These are phyloP conservation scores for Cercospora citrullina DNA, from an alignment of 2,329 filamentous ascomycete genomes.

Conservation along the genomic window DNA sequence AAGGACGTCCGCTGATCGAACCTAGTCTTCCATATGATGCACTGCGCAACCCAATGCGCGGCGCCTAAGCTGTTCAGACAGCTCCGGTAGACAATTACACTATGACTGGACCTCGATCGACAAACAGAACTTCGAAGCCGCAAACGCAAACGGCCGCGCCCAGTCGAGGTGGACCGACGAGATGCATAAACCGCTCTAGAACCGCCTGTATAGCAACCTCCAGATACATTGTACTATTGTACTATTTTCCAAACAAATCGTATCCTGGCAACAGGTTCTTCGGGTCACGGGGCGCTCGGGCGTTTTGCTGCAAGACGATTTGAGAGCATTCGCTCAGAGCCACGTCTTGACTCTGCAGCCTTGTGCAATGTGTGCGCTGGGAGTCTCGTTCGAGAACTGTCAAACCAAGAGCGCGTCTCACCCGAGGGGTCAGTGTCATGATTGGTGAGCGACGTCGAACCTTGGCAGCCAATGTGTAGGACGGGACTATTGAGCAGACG, in stretches of 20 bases:
- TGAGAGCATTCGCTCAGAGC: neutral
- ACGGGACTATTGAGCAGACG: neutral
- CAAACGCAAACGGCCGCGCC: slow-evolving; percentile 1
- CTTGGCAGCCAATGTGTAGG: neutral
- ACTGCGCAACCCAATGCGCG: slow-evolving; percentile 90
- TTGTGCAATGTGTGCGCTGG: too few species aligned
- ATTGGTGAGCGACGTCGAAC: neutral
- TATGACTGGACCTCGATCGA: slow-evolving; percentile 4
- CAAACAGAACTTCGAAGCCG: neutral
- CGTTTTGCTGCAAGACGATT: too few species aligned
- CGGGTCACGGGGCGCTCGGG: neutral
- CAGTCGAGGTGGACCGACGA: slow-evolving; percentile 5
- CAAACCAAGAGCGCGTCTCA: too few species aligned
- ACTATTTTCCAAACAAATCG: slow-evolving; percentile 1
- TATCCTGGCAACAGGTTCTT: neutral
- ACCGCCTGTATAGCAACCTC: slow-evolving; percentile 40
- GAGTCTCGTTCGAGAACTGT: neutral
- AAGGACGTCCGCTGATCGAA: too few species aligned
- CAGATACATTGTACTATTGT: slow-evolving; percentile 39
- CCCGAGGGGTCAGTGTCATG: neutral
- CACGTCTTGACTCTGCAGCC: too few species aligned
- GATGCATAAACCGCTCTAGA: slow-evolving; percentile 10
- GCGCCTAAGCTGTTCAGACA: slow-evolving; percentile 92
- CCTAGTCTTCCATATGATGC: slow-evolving; percentile 94
- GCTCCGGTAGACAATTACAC: slow-evolving; percentile 68